Evolutionary conservation across 2,329 filamentous ascomycete species (phyloP), one percentile per base, ranked within the genome.

Genomic region (Neonectria ditissima): DNA sequence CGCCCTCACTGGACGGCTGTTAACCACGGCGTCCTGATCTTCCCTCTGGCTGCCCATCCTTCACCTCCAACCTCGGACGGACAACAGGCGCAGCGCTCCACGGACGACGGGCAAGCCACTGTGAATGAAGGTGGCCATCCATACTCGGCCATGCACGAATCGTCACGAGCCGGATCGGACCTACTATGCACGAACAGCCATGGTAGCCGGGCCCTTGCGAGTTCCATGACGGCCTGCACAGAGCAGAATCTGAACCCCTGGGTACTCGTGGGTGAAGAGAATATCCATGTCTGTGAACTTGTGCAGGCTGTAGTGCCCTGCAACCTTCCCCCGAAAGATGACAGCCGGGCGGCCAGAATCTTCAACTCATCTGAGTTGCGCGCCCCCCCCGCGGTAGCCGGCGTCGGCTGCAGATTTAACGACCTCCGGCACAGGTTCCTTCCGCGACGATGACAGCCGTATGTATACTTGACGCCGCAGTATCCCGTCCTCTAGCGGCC

Each of bases 401-500:
- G 68, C 68, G 69, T 70, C 71, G 69, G 70, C 59, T 62, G 39
- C 32, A 44, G 55, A 39, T 54, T 58, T 61, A 51, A 63, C 55
- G 61, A 69, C 71, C 63, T 73, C 55, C 62, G 26, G 41, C 53
- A 43, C 51, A 69, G 59, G 70, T 70, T 68, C 61, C 43, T 62
- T 50, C 47, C 45, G 60, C 66, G 66, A 63, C 70, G 50, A 47
- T 44, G 43, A 63, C 60, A 62, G 55, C 41, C 41, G 61, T 56
- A 28, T 22, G 53, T 64, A 63, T 69, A 71, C 71, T 62, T 70
- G 48, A 52, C 44, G 55, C 62, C 53, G 55, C 59, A 54, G 69
- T 70, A 66, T 59, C 56, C 66, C 59, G 37, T 52, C 56, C 59
- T 65, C 62, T 73, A 73, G 71, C 59, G 69, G 68, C 71, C 71